These are phyloP conservation scores for Nitzschia sp. DNA, from an alignment of 108 stramenopile genomes.

Conservation along the genomic window DNA sequence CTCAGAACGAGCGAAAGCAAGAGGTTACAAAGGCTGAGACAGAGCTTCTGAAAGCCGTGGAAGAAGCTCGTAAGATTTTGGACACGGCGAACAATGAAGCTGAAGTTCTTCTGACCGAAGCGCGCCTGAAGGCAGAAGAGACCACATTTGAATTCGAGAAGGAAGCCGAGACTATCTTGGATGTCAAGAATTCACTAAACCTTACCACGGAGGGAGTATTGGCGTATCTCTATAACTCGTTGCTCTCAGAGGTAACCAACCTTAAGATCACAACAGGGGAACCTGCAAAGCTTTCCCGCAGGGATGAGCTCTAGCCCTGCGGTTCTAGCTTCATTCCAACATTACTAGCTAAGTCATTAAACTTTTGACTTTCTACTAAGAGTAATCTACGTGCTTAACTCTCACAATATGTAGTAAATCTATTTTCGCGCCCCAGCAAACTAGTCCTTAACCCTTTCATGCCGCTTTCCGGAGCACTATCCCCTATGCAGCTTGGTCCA, in stretches of 20 bases:
- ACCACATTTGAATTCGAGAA: slow-evolving; percentile 43
- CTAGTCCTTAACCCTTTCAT: too few relatives aligned
- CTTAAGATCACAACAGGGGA: slow-evolving; percentile 41
- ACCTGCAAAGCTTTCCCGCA: slow-evolving; percentile 44
- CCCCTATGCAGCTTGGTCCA: too few relatives aligned
- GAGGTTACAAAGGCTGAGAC: slow-evolving; percentile 54
- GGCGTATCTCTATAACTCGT: slow-evolving; percentile 36
- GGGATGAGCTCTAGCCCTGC: slow-evolving; percentile 20
- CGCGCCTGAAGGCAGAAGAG: slow-evolving; percentile 46
- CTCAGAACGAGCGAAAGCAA: slow-evolving; percentile 42
- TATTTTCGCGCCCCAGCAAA: too few relatives aligned
- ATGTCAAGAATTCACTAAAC: slow-evolving; percentile 35
- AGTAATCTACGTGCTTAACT: background rate
- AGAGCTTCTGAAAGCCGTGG: slow-evolving; percentile 34
- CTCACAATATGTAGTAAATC: too few relatives aligned
- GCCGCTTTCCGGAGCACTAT: too few relatives aligned
- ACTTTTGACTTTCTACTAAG: background rate
- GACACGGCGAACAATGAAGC: slow-evolving; percentile 51
- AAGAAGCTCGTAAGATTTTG: slow-evolving; percentile 46
- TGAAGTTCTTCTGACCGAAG: slow-evolving; percentile 45
- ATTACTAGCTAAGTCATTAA: background rate
- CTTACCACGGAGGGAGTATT: slow-evolving; percentile 53
- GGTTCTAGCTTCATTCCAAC: background rate
- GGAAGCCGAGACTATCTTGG: slow-evolving; percentile 45
- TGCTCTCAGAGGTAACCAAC: slow-evolving; percentile 25